Base-by-base conservation (phyloP, 2,329 filamentous ascomycete genomes). In the Cercospora zeae-maydis region DNA sequence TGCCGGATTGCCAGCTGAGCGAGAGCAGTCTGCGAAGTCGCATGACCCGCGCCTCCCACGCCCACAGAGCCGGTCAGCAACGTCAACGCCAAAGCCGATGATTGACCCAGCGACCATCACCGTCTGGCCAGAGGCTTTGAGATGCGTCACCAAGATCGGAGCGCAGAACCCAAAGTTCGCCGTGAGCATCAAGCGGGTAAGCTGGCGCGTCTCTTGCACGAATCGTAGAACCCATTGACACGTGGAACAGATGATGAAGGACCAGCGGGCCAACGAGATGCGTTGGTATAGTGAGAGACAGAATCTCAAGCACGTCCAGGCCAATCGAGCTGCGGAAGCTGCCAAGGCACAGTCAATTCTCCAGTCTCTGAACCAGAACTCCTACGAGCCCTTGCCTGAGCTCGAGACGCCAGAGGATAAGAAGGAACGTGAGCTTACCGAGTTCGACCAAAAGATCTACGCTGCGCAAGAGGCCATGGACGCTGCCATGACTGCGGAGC, bases 381-480 rank as follows among this genome's bases (percentile, higher is more conserved):
- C 59, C 53, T 63, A 62, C 42, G 59, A 51, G 27, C 51, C 51
- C 31, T 63, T 63, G 54, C 58, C 59, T 5, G 61, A 58, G 30
- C 36, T 63, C 2, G 62, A 64, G 5, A 30, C 51, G 21, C 60
- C 64, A 2, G 67, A 70, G 52, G 59, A 63, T 1, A 66, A 69
- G 39, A 69, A 86, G 52, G 73, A 80, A 34, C 77, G 79, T 53
- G 87, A 89, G 72, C 75, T 89, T 7, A 72, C 77, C 31, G 78
- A 78, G 19, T 89, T 86, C 70, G 86, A 89, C 66, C 75, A 76
- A 58, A 89, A 89, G 70, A 84, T 89, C 14, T 84, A 88, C 68
- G 80, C 78, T 59, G 86, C 86, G 2, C 82, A 83, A 56, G 75
- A 75, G 42, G 78, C 83, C 10, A 88, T 90, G 86, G 80, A 83